Conservation (phyloP, 257 asterid species). For the Leonotis leonurus region DNA sequence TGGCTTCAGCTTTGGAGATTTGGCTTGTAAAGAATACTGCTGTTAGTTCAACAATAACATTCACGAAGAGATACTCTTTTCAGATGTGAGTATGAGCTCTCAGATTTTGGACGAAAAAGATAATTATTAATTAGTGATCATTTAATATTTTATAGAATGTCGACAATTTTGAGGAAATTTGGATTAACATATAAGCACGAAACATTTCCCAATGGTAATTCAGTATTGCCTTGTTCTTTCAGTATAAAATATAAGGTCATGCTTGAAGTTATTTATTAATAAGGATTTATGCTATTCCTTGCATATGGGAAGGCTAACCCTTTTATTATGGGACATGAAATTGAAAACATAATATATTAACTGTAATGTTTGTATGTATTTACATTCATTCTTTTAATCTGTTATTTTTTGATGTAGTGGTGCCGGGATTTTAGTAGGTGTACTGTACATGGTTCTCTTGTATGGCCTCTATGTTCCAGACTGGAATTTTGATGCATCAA, state of each 20-base stretch:
- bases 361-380: not conserved
- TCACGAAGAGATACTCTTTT: conserved; percentile 55
- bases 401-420: conserved; percentile 38
- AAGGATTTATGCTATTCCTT: not conserved
- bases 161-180: not conserved
- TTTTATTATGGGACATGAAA: not conserved
- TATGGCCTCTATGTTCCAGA: conserved; percentile 71
- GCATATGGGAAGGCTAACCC: not conserved
- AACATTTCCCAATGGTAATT: not conserved
- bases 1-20: conserved; percentile 69
- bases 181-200: not conserved
- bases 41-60: conserved; percentile 54
- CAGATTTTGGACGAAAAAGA: conserved; percentile 1
- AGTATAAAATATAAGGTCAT: not conserved
- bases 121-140: no score
- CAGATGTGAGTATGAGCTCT: conserved; percentile 58
- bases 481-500: conserved; percentile 60
- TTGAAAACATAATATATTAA: not conserved
- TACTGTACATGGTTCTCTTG: conserved; percentile 50
- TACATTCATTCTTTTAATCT: conserved; percentile 5
- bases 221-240: not conserved
- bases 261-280: not conserved
- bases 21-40: conserved; percentile 55
- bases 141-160: no score
- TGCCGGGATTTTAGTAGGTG: conserved; percentile 43